Conservation (phyloP, 2,329 filamentous ascomycete genomes). For the Blastomyces gilchristii region DNA sequence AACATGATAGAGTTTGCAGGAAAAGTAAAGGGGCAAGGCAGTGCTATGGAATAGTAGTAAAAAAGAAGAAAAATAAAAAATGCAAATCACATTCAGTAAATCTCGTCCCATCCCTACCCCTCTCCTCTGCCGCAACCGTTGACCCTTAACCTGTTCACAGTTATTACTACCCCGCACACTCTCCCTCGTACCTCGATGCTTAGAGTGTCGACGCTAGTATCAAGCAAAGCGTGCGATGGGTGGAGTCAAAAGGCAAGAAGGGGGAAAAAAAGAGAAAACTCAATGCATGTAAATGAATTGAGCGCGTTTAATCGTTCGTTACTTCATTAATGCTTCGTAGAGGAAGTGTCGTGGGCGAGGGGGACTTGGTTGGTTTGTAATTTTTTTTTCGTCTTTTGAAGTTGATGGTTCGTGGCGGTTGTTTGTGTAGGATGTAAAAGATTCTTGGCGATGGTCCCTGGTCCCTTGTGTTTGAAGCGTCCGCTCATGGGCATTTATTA, state of each 20-base stretch:
- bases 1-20: no score
- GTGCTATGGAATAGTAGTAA: neutral
- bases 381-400: neutral
- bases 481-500: neutral
- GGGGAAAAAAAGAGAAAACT: no score
- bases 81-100: neutral
- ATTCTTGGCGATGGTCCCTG: neutral
- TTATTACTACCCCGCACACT: neutral
- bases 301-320: neutral
- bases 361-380: neutral
- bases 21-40: neutral
- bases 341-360: neutral
- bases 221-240: neutral
- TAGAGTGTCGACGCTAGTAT: neutral
- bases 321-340: neutral
- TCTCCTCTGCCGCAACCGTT: neutral
- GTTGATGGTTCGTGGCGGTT: neutral
- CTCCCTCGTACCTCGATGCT: neutral
- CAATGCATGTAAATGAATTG: no score
- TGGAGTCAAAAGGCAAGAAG: neutral
- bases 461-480: neutral
- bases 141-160: neutral
- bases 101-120: neutral
- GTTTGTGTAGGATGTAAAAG: neutral
- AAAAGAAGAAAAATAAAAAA: neutral